phyloP scores from a whole-genome alignment of 805 yeast species.

The Candida palmyrensis region DNA sequence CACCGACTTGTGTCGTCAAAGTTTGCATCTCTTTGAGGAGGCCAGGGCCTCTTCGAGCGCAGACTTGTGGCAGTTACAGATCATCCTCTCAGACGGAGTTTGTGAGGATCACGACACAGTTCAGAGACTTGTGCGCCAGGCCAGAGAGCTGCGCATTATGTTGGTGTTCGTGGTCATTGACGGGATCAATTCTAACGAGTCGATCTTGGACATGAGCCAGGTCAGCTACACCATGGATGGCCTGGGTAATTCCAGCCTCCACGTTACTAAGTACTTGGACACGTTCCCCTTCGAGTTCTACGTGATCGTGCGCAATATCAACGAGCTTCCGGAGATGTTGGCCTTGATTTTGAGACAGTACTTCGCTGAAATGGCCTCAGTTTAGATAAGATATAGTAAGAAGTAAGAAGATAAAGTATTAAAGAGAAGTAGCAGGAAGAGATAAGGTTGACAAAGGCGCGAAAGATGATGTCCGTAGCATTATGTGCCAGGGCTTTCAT shows the following conservation, averaged over 20 bases:
- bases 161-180: slow-evolving; percentile 91
- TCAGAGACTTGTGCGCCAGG: slow-evolving; percentile 79
- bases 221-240: slow-evolving; percentile 72
- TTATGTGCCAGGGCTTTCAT: no score
- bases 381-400: slow-evolving; percentile 7
- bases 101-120: slow-evolving; percentile 90
- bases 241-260: slow-evolving; percentile 63
- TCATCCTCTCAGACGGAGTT: slow-evolving; percentile 92
- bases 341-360: slow-evolving; percentile 87
- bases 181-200: slow-evolving; percentile 77
- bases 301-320: slow-evolving; percentile 85
- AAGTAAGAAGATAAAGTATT: no score
- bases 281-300: slow-evolving; percentile 96
- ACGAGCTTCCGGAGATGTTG: slow-evolving; percentile 87
- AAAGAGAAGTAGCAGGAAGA: no score
- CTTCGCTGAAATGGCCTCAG: slow-evolving; percentile 57
- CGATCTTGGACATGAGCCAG: slow-evolving; percentile 92
- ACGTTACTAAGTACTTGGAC: slow-evolving; percentile 82
- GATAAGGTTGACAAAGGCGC: no score
- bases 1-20: slow-evolving; percentile 61
- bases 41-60: slow-evolving; percentile 40
- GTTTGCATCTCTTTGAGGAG: slow-evolving; percentile 68
- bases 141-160: slow-evolving; percentile 90
- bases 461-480: no score
- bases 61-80: slow-evolving; percentile 91